These are phyloP conservation scores for Cordyceps farinosa DNA, from an alignment of 2,329 filamentous ascomycete genomes.

Conservation along the genomic window DNA sequence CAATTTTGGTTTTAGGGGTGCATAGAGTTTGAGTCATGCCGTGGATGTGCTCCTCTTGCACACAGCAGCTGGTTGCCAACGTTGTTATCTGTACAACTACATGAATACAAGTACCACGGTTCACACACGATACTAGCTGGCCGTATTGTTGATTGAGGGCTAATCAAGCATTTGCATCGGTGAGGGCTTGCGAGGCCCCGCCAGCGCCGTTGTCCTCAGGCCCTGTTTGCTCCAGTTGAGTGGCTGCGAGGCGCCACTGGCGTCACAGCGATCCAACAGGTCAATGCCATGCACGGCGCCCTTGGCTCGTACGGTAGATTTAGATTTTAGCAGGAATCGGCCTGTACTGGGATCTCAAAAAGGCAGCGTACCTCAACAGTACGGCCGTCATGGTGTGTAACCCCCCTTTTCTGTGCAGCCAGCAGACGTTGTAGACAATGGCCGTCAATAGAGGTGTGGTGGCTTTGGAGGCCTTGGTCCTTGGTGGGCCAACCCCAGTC, in stretches of 20 bases:
- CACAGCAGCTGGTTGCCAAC: no score
- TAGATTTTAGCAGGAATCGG: no score
- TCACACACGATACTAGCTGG: neutral
- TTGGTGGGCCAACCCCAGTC: constrained; percentile 1
- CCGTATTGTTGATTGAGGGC: no score
- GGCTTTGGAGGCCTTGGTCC: no score
- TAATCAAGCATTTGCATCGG: neutral
- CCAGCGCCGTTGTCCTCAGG: neutral
- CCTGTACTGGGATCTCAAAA: no score
- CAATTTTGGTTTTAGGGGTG: neutral
- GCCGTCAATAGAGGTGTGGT: no score
- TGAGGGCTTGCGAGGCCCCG: neutral
- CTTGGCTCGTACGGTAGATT: no score
- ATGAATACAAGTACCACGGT: neutral
- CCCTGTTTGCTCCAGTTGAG: neutral
- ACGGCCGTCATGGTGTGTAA: no score
- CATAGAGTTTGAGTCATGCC: neutral
- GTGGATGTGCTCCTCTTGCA: neutral
- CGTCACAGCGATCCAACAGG: no score
- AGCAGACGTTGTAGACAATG: neutral
- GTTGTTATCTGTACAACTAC: neutral
- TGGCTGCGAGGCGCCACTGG: no score
- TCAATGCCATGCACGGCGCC: no score
- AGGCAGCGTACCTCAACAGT: no score
- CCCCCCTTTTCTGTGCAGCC: neutral